Evolutionary conservation across 176 grass and related monocot species (phyloP).

Genomic region (Oryza australiensis): DNA sequence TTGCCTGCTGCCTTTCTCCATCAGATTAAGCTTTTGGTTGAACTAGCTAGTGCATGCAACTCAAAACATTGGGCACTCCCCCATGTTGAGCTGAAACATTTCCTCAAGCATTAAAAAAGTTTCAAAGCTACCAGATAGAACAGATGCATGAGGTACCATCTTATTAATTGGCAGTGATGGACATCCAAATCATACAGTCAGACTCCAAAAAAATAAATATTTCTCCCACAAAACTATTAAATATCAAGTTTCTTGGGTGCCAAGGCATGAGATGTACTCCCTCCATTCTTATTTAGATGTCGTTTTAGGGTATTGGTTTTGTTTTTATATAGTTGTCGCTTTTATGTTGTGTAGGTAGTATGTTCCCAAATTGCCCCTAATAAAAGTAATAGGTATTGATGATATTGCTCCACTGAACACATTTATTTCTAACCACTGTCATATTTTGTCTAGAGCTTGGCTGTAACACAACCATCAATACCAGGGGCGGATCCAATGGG

Average conservation of each 20-base stretch:
- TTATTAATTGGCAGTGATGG: background rate
- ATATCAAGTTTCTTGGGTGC: background rate
- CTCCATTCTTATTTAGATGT: background rate
- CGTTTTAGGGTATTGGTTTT: background rate
- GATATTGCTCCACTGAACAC: background rate
- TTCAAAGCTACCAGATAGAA: background rate
- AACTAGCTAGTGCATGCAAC: background rate
- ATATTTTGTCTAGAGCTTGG: background rate
- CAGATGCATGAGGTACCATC: background rate
- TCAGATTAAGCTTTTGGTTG: background rate
- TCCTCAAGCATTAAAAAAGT: background rate
- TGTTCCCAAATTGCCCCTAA: background rate
- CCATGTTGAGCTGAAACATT: conserved; percentile 7
- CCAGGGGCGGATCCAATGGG: too few relatives aligned
- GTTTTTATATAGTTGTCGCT: background rate
- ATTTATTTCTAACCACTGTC: background rate
- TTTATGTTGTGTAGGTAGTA: background rate
- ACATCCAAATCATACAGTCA: background rate
- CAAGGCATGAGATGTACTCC: conserved; percentile 5
- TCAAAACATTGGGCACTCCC: background rate
- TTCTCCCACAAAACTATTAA: background rate
- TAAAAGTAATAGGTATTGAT: background rate
- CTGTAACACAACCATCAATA: background rate
- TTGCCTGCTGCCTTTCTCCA: background rate
- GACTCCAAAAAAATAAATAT: background rate